phyloP scores from a whole-genome alignment of 306 rosid genomes.

The Lathyrus sativus region DNA sequence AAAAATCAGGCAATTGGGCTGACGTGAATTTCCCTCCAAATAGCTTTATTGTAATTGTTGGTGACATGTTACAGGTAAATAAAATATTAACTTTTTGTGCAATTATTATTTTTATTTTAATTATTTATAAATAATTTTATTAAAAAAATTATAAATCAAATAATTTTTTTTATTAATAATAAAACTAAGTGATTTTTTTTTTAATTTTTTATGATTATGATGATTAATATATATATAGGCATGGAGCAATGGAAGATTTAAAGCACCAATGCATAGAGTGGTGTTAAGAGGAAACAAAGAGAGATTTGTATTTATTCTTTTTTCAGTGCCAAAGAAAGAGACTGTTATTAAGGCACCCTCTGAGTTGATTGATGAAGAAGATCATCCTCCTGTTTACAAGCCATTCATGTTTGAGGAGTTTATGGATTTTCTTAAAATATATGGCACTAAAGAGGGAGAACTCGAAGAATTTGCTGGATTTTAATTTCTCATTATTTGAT shows the following conservation, averaged over 20 bases:
- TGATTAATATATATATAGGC: constrained; percentile 42
- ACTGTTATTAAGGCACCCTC: constrained; percentile 40
- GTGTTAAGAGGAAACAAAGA: constrained; percentile 42
- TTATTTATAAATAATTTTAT: too few relatives aligned
- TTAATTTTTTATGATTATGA: not conserved
- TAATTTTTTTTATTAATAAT: not conserved
- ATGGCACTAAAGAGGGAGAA: too few relatives aligned
- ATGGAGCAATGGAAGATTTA: constrained; percentile 59
- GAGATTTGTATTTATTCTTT: constrained; percentile 43
- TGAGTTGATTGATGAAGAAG: constrained; percentile 45
- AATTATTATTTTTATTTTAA: too few relatives aligned
- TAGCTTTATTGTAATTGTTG: constrained; percentile 43
- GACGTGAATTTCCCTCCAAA: constrained; percentile 33
- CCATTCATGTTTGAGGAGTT: constrained; percentile 42
- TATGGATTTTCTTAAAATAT: constrained; percentile 14
- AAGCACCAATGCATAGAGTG: constrained; percentile 55
- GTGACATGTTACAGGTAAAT: constrained; percentile 49
- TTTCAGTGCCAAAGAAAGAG: constrained; percentile 45
- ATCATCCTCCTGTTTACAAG: constrained; percentile 48
- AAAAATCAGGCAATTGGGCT: not conserved
- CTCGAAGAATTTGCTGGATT: not conserved
- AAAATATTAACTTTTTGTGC: too few relatives aligned
- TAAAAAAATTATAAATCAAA: too few relatives aligned
- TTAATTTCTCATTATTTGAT: not conserved
- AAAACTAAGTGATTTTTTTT: not conserved